These are phyloP conservation scores for Tolypocladium endophyticum DNA, from an alignment of 2,329 filamentous ascomycete species.

Conservation along the genomic window DNA sequence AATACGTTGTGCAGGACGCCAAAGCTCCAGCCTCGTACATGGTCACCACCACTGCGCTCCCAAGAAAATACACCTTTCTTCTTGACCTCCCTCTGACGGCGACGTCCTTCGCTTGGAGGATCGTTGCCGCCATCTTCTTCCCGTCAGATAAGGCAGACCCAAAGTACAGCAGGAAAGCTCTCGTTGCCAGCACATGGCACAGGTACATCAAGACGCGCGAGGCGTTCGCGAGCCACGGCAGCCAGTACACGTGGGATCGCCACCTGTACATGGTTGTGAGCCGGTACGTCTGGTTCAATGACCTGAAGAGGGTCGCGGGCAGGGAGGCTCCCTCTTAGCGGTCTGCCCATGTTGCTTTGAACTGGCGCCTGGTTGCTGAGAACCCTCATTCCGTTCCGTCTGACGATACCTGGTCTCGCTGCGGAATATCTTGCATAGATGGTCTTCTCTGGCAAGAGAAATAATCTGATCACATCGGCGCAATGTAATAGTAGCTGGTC, in stretches of 20 bases:
- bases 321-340: background rate
- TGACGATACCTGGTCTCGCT: too few relatives aligned
- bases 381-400: too few relatives aligned
- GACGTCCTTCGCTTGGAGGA: conserved; percentile 19
- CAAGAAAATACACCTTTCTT: conserved; percentile 27
- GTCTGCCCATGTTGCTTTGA: background rate
- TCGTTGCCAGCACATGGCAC: conserved; percentile 24
- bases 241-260: conserved; percentile 30
- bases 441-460: too few relatives aligned
- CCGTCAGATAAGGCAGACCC: conserved; percentile 6
- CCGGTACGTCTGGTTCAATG: conserved; percentile 30
- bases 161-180: conserved; percentile 14
- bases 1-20: conserved; percentile 16
- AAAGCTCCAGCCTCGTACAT: conserved; percentile 22
- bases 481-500: too few relatives aligned
- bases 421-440: background rate
- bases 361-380: background rate
- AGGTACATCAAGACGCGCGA: conserved; percentile 22
- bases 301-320: conserved; percentile 7
- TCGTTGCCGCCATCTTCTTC: conserved; percentile 8
- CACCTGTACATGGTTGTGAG: conserved; percentile 27
- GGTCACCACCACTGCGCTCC: conserved; percentile 22
- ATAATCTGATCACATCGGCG: too few relatives aligned
- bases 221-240: conserved; percentile 25
- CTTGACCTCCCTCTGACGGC: conserved; percentile 25